Percentiles rank a stretch among this genome's conserved stretches.
Conservation (phyloP, 2,329 filamentous ascomycete species). For the Xylaria sp. region DNA sequence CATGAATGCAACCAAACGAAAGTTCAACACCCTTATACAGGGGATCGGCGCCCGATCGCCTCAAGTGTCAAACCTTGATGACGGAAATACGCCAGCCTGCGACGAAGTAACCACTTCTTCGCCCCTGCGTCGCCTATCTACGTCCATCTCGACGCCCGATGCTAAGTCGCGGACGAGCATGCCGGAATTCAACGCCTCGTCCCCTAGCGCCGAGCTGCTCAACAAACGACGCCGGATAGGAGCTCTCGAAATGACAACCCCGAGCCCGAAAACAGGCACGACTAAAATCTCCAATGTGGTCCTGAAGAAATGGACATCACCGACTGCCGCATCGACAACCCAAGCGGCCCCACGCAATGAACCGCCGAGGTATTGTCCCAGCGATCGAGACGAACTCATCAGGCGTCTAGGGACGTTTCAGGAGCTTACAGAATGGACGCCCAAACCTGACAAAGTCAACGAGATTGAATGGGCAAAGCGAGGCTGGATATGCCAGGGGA, state of each 20-base stretch:
- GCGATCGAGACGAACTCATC: constrained; percentile 82
- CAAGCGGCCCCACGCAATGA: constrained; percentile 40
- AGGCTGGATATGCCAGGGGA: constrained; percentile 85
- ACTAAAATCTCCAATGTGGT: constrained; percentile 50
- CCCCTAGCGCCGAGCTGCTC: constrained; percentile 47
- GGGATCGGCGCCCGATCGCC: constrained; percentile 59
- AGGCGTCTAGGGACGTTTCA: constrained; percentile 84
- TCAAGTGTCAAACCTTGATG: constrained; percentile 47
- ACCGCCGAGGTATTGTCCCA: constrained; percentile 78
- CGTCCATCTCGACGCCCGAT: constrained; percentile 39
- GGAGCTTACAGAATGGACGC: constrained; percentile 90
- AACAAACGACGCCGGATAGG: constrained; percentile 60
- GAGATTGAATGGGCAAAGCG: constrained; percentile 95
- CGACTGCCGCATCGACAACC: constrained; percentile 32
- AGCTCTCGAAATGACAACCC: constrained; percentile 48
- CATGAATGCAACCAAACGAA: constrained; percentile 82
- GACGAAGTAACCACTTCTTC: constrained; percentile 30
- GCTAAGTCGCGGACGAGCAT: constrained; percentile 25
- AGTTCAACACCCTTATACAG: constrained; percentile 79
- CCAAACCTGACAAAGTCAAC: constrained; percentile 82
- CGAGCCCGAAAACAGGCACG: constrained; percentile 37
- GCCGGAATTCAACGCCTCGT: constrained; percentile 22
- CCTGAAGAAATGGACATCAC: constrained; percentile 48
- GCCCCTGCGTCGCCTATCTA: constrained; percentile 37
- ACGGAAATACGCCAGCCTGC: constrained; percentile 45